Evolutionary conservation across 192 early-diverging fungal species (phyloP).

Genomic region (Globomyces pollinis-pini): DNA sequence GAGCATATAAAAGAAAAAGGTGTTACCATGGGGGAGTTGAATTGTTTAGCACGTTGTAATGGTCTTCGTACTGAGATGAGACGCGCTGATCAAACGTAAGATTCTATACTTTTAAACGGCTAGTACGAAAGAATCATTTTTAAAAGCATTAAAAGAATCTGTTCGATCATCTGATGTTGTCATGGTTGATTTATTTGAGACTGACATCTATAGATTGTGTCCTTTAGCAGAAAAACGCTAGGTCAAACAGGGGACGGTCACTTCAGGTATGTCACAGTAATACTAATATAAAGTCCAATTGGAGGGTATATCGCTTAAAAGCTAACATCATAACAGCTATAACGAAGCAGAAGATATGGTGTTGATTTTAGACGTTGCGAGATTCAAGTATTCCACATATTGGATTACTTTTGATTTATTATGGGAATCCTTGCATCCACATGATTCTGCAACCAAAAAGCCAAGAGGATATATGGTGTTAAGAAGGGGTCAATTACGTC

Average conservation of each 20-base stretch:
- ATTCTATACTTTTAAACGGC: too few relatives aligned
- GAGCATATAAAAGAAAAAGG: slow-evolving; percentile 29
- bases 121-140: slow-evolving; percentile 15
- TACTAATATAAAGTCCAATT: too few relatives aligned
- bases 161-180: slow-evolving; percentile 17
- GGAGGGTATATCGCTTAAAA: slow-evolving; percentile 7
- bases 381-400: slow-evolving; percentile 43
- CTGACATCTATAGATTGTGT: too few relatives aligned
- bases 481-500: neutral
- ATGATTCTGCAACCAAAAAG: slow-evolving; percentile 25
- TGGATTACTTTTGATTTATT: slow-evolving; percentile 27
- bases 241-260: slow-evolving; percentile 36
- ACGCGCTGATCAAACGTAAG: slow-evolving; percentile 16
- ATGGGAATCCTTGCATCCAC: slow-evolving; percentile 29
- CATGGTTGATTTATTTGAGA: too few relatives aligned
- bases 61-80: slow-evolving; percentile 22
- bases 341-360: slow-evolving; percentile 25
- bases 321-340: slow-evolving; percentile 9
- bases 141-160: slow-evolving; percentile 20
- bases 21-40: slow-evolving; percentile 32
- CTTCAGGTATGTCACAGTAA: too few relatives aligned
- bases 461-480: slow-evolving; percentile 15
- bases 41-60: slow-evolving; percentile 26
- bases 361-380: slow-evolving; percentile 37
- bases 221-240: slow-evolving; percentile 28